Evolutionary conservation across 768 basidiomycete species (phyloP).

Genomic region (Suillus variegatus): DNA sequence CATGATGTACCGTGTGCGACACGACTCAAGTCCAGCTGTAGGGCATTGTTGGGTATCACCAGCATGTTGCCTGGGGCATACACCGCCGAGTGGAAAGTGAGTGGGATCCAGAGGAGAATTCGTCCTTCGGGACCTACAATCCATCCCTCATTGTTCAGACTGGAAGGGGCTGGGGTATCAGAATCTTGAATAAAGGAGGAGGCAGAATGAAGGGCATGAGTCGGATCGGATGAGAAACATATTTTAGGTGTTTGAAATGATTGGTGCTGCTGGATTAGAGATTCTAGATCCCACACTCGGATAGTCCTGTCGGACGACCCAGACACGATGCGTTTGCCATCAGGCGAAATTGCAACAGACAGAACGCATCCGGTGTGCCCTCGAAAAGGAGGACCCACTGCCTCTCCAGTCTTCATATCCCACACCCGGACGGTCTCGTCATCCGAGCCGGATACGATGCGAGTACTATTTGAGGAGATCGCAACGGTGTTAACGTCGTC

Average conservation of each 20-base stretch:
- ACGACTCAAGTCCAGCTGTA: no score
- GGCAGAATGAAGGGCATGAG: not conserved
- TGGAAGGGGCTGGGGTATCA: not conserved
- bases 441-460: not conserved
- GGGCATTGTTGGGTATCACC: no score
- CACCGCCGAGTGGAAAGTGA: no score
- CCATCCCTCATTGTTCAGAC: no score
- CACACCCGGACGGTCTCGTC: not conserved
- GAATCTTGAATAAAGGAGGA: not conserved
- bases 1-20: no score
- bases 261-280: not conserved
- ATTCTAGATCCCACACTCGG: not conserved
- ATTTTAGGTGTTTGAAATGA: not conserved
- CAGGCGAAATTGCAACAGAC: not conserved
- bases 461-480: not conserved
- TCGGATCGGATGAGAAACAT: not conserved
- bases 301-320: not conserved
- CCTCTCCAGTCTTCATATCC: not conserved
- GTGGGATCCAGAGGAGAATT: no score
- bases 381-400: not conserved
- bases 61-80: no score
- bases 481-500: accelerated
- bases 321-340: not conserved
- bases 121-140: no score
- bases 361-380: not conserved